Evolutionary conservation across 2,329 filamentous ascomycete genomes (phyloP).

Genomic region (Beauveria sp.): DNA sequence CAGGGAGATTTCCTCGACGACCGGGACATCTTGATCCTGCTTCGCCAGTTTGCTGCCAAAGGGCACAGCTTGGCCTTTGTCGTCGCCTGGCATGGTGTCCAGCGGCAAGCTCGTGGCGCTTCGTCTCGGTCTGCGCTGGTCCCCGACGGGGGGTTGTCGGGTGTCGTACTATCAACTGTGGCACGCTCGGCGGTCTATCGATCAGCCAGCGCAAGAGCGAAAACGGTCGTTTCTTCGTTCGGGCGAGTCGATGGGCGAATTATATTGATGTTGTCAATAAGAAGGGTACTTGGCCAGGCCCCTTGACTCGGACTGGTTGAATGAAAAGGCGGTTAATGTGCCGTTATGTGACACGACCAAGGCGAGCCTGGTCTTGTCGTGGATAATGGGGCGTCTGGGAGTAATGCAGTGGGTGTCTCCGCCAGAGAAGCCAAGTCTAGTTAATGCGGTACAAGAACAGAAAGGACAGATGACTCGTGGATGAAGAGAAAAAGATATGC

Average conservation of each 20-base stretch:
- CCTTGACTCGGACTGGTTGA: not conserved
- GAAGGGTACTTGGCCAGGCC: not conserved
- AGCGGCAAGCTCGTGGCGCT: not conserved
- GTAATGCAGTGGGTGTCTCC: not conserved
- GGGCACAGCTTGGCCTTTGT: not conserved
- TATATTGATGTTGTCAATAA: not conserved
- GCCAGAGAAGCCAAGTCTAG: not conserved
- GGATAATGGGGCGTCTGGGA: not conserved
- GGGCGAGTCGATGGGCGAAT: not conserved
- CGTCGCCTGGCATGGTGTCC: not conserved
- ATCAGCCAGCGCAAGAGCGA: not conserved
- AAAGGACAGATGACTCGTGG: not conserved
- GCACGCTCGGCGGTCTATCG: slow-evolving; percentile 1
- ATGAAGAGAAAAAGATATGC: not conserved
- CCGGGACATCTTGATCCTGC: not conserved
- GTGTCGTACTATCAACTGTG: not conserved
- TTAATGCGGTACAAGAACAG: not conserved
- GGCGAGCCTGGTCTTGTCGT: not conserved
- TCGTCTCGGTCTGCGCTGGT: not conserved
- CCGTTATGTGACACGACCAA: not conserved
- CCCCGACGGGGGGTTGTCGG: not conserved
- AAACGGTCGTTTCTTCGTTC: not conserved
- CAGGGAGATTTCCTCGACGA: not conserved
- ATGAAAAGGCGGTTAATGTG: not conserved
- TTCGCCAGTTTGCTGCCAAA: not conserved